Evolutionary conservation across 306 rosid genomes (phyloP), one percentile per base, ranked within the genome.

Genomic region (Biancaea sappan): DNA sequence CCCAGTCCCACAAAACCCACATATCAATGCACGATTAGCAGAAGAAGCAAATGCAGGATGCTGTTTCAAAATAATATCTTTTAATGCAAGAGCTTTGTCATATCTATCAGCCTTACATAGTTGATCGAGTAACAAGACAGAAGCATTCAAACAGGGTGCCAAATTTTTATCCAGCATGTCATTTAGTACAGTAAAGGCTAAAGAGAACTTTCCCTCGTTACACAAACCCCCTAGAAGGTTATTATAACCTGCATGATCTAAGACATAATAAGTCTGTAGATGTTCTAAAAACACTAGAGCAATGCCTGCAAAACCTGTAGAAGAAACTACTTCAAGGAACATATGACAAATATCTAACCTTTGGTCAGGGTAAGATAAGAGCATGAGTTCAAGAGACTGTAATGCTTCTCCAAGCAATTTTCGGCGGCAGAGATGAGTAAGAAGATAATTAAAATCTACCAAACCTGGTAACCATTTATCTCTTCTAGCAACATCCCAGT

Each of bases 331-430:
- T 82, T 88, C 87, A 0, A 90, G 56, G 76, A 91, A 85, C 38
- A 71, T 47, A 68, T 83, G 69, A 72, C 87, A 81, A 70, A 86
- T 75, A 67, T 86, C 84, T n/a, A 67, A 77, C 81, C 86, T 85
- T 54, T 35, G 77, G 66, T 53, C 61, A 77, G 91, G 89, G 82
- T 75, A 41, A 60, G 89, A 81, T 19, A 79, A 52, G 76, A 91
- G 72, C 91, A 91, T 85, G 80, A 69, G 75, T 82, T 91, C 89
- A 77, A 94, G 86, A 74, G 88, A 83, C 77, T 80, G 84, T 26
- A 90, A 71, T 47, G 87, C 93, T 83, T 94, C 85, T 9, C 51
- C 60, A 4, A 86, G 64, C 87, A 81, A 75, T 71, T 86, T 82
- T 50, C 25, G 47, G 64, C 77, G 75, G 81, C 95, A 88, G 71